Conservation (phyloP, 2,329 filamentous ascomycete genomes). For the Paecilomyces dactylethromorphus region DNA sequence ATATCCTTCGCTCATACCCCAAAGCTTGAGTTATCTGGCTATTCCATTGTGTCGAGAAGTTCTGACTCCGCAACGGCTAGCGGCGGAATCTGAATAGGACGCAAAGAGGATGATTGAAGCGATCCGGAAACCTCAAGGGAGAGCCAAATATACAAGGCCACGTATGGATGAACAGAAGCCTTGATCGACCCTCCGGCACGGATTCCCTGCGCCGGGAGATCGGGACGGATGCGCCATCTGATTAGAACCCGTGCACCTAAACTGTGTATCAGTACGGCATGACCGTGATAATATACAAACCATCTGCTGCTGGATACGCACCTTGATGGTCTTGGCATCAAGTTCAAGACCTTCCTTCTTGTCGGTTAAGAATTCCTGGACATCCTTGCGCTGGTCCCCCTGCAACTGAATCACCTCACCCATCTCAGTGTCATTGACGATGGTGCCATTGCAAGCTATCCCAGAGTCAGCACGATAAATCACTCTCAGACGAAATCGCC, state of each 20-base stretch:
- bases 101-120: conserved; percentile 19
- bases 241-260: conserved; percentile 48
- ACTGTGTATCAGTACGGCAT: conserved; percentile 4
- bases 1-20: conserved; percentile 5
- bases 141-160: conserved; percentile 14
- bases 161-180: conserved; percentile 14
- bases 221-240: conserved; percentile 34
- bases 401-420: conserved; percentile 99
- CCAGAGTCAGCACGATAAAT: conserved; percentile 12
- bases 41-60: background rate
- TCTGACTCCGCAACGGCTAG: background rate
- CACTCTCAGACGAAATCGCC: background rate
- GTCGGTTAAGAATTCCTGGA: conserved; percentile 93
- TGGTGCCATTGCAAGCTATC: conserved; percentile 98
- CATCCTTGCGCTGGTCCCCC: conserved; percentile 98
- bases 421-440: conserved; percentile 92
- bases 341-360: conserved; percentile 92
- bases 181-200: conserved; percentile 32
- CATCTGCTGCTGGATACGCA: conserved; percentile 29
- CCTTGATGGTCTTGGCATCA: conserved; percentile 96
- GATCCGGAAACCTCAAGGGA: conserved; percentile 25
- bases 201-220: conserved; percentile 36
- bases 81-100: conserved; percentile 10
- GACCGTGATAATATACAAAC: background rate
- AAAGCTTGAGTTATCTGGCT: background rate